Base-by-base conservation (phyloP, 2,329 filamentous ascomycete species). In the Paramyrothecium roridum region DNA sequence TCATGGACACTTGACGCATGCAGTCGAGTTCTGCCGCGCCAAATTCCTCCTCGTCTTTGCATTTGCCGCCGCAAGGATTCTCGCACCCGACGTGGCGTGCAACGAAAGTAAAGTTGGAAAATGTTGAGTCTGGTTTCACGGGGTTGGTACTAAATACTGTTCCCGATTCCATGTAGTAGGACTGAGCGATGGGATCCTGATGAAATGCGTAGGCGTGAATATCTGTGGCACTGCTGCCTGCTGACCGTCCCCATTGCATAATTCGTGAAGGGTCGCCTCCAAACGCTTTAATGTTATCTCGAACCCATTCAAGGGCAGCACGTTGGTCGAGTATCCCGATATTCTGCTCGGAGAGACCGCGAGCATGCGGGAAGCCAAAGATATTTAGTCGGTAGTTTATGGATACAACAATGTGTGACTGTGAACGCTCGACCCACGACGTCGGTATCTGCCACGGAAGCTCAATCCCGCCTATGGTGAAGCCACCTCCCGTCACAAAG, bases 401-500 rank as follows among this genome's bases (percentile, higher is more conserved):
- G 34, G 30, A 45, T 11, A 54, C 52, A 23, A 54, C 52, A 48
- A 54, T 68, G 54, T 73, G 71, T 3, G 66, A 63, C 54, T 73
- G 68, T 13, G 70, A 70, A 34, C 74, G 64, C 53, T 74, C 64
- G 3, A 77, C 73, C 72, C 76, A 77, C 40, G 70, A 65, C 2
- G 70, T 62, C 1, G 77, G 77, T 19, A 77, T 72, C 56, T 79
- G 76, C 56, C 74, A 80, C 1, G 76, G 73, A 1, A 78, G 70
- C 34, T 76, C 68, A n/a, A 74, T 63, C 20, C 76, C 76, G 30
- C 78, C 78, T 8, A 67, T 73, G 8, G 66, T 57, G 56, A 78
- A 79, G 2, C 73, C 73, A 16, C 79, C 79, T 3, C 79, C 79
- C 45, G 77, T 75, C 34, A 80, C 68, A 67, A 76, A 81, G 20